Evolutionary conservation across 768 basidiomycete genomes (phyloP), one percentile per base, ranked within the genome.

Genomic region (Tricholoma terreum): DNA sequence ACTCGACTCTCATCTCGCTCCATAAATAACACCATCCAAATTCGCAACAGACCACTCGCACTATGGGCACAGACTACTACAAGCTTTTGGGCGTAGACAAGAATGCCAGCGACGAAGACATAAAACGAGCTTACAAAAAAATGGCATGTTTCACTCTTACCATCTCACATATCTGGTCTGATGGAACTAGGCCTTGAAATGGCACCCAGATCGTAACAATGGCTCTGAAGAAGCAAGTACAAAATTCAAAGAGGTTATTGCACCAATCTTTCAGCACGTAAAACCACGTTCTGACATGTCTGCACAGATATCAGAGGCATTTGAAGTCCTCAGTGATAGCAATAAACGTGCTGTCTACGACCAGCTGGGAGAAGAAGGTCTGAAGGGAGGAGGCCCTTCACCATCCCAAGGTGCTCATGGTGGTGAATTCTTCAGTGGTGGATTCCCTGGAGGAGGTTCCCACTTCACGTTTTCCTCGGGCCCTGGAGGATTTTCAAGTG

Each of bases 91-190:
- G 90, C 60, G 69, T 98, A 54, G 72, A 75, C 63, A 90, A 84
- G 71, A 74, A 76, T 42, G 96, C 94, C 42, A 71, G 72, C 1
- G 92, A 94, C 7, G 91, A 95, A 66, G 87, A 89, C 9, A 89
- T 98, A 67, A 98, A 97, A 75, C 90, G 86, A 64, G 95, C 91
- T 1, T 95, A 94, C 82, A 95, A 94, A 83, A 94, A 94, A 75
- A 91, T 92, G 84, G 90, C 86, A 60, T 10, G 79, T 71, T 19
- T 34, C 17, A 9, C 31, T 40, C 12, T 19, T 45, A 21, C n/a
- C n/a, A n/a, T 21, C 34, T 57, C 31, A 35, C 19, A 22, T n/a
- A 11, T 15, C 1, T 6, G n/a, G 33, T 19, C 55, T 64, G 24
- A 63, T 17, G 52, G n/a, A 27, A 62, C 22, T 33, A 78, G 89